Conservation (phyloP, 768 basidiomycete species). For the Mycena crocata region DNA sequence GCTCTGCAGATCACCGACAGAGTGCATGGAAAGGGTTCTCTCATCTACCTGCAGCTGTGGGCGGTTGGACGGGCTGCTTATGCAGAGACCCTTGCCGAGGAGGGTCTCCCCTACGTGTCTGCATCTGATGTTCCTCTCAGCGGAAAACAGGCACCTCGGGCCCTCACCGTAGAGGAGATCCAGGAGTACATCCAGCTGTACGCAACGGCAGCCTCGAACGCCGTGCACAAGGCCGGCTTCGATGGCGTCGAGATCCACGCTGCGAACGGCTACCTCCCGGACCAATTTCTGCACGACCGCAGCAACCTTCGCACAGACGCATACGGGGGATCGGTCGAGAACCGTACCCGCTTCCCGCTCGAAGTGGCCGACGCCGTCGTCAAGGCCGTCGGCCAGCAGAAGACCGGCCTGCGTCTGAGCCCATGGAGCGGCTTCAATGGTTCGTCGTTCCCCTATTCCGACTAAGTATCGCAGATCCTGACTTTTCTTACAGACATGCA, state of each 20-base stretch:
- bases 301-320: conserved; percentile 53
- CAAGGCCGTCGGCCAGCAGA: conserved; percentile 55
- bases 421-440: conserved; percentile 50
- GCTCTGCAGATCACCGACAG: conserved; percentile 18
- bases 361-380: conserved; percentile 55
- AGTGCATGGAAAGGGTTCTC: conserved; percentile 37
- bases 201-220: conserved; percentile 56
- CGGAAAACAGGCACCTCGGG: conserved; percentile 31
- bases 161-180: conserved; percentile 47
- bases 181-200: conserved; percentile 54
- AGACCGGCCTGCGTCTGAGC: conserved; percentile 55
- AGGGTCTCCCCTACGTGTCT: conserved; percentile 43
- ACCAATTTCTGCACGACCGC: conserved; percentile 59
- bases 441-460: conserved; percentile 19
- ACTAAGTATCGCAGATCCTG: conserved; percentile 37
- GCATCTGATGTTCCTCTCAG: conserved; percentile 34
- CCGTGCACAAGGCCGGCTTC: conserved; percentile 59
- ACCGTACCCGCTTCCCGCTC: conserved; percentile 57
- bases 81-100: conserved; percentile 36
- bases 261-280: conserved; percentile 47
- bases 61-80: conserved; percentile 55
- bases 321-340: conserved; percentile 46
- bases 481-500: conserved; percentile 44
- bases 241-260: conserved; percentile 64
- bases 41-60: conserved; percentile 61